Evolutionary conservation across 2,329 filamentous ascomycete species (phyloP).

Genomic region (Aspergillus sp.): DNA sequence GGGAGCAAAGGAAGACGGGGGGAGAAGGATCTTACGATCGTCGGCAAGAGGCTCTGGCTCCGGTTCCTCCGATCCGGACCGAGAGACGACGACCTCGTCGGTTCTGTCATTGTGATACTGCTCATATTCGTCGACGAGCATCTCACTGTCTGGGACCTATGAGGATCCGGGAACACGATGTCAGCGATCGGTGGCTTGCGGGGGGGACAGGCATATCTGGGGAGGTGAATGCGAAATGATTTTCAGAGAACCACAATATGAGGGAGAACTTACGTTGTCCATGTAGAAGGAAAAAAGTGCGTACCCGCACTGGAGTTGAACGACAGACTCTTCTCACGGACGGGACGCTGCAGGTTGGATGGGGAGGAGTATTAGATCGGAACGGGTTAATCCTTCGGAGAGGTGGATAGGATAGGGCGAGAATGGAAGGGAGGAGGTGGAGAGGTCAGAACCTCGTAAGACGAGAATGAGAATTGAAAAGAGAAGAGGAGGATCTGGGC

Average conservation of each 20-base stretch:
- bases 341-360: slow-evolving; percentile 11
- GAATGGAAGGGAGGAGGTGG: slow-evolving; percentile 19
- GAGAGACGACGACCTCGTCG: slow-evolving; percentile 64
- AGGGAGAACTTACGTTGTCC: slow-evolving; percentile 46
- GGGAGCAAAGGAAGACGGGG: background rate
- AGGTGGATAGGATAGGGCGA: slow-evolving; percentile 3
- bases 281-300: slow-evolving; percentile 41
- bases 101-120: slow-evolving; percentile 64
- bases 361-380: background rate
- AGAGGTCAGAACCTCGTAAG: slow-evolving; percentile 27
- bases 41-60: slow-evolving; percentile 60
- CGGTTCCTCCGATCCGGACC: slow-evolving; percentile 60
- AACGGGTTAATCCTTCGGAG: slow-evolving; percentile 1
- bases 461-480: slow-evolving; percentile 11
- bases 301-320: slow-evolving; percentile 34
- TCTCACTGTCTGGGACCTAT: slow-evolving; percentile 61
- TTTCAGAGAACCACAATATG: background rate
- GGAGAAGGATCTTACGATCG: slow-evolving; percentile 51
- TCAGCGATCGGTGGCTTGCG: slow-evolving; percentile 8
- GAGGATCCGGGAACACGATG: slow-evolving; percentile 18
- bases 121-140: slow-evolving; percentile 61
- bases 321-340: slow-evolving; percentile 28
- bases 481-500: slow-evolving; percentile 11
- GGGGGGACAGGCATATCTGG: background rate
- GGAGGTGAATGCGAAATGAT: background rate